Evolutionary conservation across 768 basidiomycete species (phyloP).

Genomic region (Calocera viscosa): DNA sequence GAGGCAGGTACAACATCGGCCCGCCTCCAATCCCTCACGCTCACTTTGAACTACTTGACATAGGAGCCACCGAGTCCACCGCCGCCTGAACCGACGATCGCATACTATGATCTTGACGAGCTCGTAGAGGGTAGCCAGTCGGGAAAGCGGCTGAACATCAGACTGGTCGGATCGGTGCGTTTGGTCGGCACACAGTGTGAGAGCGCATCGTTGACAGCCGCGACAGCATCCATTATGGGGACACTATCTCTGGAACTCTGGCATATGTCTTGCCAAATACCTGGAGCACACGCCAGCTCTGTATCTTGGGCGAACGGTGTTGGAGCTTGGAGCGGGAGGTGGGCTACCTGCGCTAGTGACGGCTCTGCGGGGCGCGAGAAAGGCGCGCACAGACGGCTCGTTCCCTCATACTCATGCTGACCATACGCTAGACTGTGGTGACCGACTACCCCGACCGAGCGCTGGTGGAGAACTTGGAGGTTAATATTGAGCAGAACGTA

Average conservation of each 20-base stretch:
- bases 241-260: slow-evolving; percentile 78
- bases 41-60: background rate
- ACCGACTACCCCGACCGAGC: slow-evolving; percentile 84
- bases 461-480: slow-evolving; percentile 59
- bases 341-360: slow-evolving; percentile 74
- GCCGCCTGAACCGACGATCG: slow-evolving; percentile 19
- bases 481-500: slow-evolving; percentile 56
- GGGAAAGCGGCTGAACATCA: slow-evolving; percentile 37
- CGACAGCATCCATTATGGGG: slow-evolving; percentile 61
- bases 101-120: slow-evolving; percentile 12
- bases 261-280: slow-evolving; percentile 56
- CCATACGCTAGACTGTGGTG: slow-evolving; percentile 42
- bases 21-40: background rate
- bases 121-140: slow-evolving; percentile 20
- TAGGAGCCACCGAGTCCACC: slow-evolving; percentile 21
- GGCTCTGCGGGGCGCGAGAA: slow-evolving; percentile 53
- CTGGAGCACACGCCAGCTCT: slow-evolving; percentile 43
- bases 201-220: background rate
- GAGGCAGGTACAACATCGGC: slow-evolving; percentile 17
- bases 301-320: slow-evolving; percentile 38
- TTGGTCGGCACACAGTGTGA: slow-evolving; percentile 6
- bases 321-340: slow-evolving; percentile 91
- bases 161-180: slow-evolving; percentile 48
- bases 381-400: slow-evolving; percentile 33
- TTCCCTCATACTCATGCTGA: background rate